Base-by-base conservation (phyloP, 495 filamentous ascomycete species). In the Talaromyces thailandensis region DNA sequence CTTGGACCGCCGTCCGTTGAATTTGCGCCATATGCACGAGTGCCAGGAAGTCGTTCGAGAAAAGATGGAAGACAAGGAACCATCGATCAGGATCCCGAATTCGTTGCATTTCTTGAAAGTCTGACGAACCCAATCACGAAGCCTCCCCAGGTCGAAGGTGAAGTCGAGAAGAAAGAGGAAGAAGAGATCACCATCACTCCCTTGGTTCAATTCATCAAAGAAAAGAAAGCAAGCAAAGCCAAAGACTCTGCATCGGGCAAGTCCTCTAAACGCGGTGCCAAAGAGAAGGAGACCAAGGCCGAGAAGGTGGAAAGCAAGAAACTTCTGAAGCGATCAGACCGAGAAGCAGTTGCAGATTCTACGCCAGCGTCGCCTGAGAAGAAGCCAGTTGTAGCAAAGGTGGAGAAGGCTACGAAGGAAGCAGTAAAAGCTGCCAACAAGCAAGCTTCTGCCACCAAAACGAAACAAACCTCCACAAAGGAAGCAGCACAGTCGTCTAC, bases 11-110 rank as follows among this genome's bases (percentile, higher is more conserved):
- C 92, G 0, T 78, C 81, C 9, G 76, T 96, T 14, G 93, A 97
- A 68, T 88, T 90, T 68, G 84, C 94, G 25, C 84, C 88, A 3
- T 94, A 92, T 72, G 88, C 89, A 57, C 89, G 91, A 65, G 81
- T 88, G 0, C 91, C 95, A 16, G 88, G 86, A 63, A 87, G 81
- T 67, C 79, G 79, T 40, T 70, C 75, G 23, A 86, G 91, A 24
- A 82, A 84, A 53, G 94, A 98, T 79, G 83, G 83, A 62, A 86
- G 93, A 3, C 90, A 96, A 70, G 94, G 95, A 50, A 95, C 91
- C 5, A 97, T 98, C 62, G 94, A 98, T 66, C 91, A 93, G 67
- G 94, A 98, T 70, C 85, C 88, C 0, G 94, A 98, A 62, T 98
- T 98, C 65, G 95, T 96, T 74, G 83, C 83, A 23, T 98, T 98